phyloP scores from a whole-genome alignment of 306 rosid genomes.

The Crotalaria pallida region DNA sequence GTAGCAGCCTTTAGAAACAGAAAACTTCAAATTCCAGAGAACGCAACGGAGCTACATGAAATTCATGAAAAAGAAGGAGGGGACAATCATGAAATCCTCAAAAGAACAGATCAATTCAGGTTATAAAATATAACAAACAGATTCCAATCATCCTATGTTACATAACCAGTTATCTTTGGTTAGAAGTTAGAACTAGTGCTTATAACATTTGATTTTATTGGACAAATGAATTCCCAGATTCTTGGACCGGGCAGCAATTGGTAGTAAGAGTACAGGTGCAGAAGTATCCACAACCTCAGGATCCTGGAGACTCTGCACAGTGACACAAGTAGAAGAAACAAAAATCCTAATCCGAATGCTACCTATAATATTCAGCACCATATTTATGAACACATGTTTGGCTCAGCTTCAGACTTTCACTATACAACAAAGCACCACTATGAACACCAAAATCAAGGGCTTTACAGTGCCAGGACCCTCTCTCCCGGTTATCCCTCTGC shows the following conservation, averaged over 20 bases:
- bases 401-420: slow-evolving; percentile 88
- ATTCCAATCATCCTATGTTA: not conserved
- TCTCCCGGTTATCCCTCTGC: slow-evolving; percentile 63
- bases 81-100: slow-evolving; percentile 41
- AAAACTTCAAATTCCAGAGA: slow-evolving; percentile 50
- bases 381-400: slow-evolving; percentile 79
- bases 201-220: not conserved
- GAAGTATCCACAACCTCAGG: slow-evolving; percentile 19
- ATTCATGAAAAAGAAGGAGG: slow-evolving; percentile 39
- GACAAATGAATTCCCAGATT: slow-evolving; percentile 35
- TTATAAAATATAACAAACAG: not conserved
- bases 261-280: slow-evolving; percentile 3
- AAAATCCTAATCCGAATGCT: slow-evolving; percentile 82
- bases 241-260: slow-evolving; percentile 67
- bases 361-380: slow-evolving; percentile 72
- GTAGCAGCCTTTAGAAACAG: slow-evolving; percentile 54
- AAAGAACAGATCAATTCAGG: slow-evolving; percentile 80
- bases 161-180: not conserved
- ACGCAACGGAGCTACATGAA: slow-evolving; percentile 47
- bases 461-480: slow-evolving; percentile 71
- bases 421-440: slow-evolving; percentile 64
- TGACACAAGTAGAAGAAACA: slow-evolving; percentile 84
- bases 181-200: not conserved
- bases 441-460: slow-evolving; percentile 44
- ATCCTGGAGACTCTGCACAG: slow-evolving; percentile 67